Base-by-base conservation (phyloP, 2,329 filamentous ascomycete species). In the Alternaria metachromatica region DNA sequence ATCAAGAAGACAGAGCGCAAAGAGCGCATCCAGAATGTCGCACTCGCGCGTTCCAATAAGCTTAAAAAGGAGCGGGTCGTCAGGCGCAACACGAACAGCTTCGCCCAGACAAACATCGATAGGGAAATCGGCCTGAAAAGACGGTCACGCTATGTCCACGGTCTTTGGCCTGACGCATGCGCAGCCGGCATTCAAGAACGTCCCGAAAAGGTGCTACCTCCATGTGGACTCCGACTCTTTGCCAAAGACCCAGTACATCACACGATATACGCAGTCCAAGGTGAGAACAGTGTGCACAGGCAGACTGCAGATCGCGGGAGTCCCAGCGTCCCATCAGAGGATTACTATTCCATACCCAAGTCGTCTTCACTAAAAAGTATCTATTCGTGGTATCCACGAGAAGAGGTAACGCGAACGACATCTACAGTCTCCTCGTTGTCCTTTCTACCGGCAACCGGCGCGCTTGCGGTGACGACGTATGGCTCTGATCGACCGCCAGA, bases 1-100 rank as follows among this genome's bases (percentile, higher is more conserved):
- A 76, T 85, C 9, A 70, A 72, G 70, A 83, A 73, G 55, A 72
- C 67, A 71, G 78, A 66, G 63, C 69, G 63, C 41, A 75, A 74
- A 74, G 70, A 72, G 23, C 66, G 58, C 2, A 44, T 67, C 2
- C 61, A 73, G 10, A 60, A 64, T 45, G 49, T 57, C 4, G 64
- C 60, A 2, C 54, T 49, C 8, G 61, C 59, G 7, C 68, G 63
- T 3, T 50, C 53, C 1, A 55, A 66, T 9, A 71, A 70, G 49
- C 58, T 63, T 8, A 64, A 65, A 4, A 76, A 67, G 55, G 69
- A 78, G 53, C 72, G 75, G 8, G 67, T 79, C 18, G 55, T 73
- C 2, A 64, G 71, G 4, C 64, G 63, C 20, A 58, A 75, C 63
- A 62, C 59, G 4, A 66, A 55, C 55, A 66, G 53, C 57, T 63